A percentile compares a stretch with the other conserved stretches of the same genome.
Evolutionary conservation across 2,329 filamentous ascomycete genomes (phyloP).

Genomic region (Neonectria coccinea): DNA sequence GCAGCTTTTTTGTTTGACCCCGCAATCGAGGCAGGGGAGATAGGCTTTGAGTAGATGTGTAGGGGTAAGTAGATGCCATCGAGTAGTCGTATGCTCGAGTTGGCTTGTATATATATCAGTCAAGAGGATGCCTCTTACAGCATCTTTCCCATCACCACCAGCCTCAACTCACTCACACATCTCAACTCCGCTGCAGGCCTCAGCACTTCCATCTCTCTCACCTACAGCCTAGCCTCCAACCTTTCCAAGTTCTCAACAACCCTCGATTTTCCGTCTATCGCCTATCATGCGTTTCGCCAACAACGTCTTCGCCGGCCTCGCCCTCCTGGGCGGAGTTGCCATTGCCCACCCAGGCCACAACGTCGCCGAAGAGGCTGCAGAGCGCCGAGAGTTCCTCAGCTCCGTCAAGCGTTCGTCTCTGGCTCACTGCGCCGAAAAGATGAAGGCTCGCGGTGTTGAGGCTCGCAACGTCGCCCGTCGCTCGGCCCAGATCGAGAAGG

Average conservation of each 20-base stretch:
- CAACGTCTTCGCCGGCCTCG: constrained; percentile 30
- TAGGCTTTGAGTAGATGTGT: not conserved
- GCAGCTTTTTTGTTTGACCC: not conserved
- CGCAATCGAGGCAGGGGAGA: not conserved
- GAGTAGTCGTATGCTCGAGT: no score
- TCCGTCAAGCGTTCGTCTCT: constrained; percentile 56
- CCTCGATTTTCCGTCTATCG: not conserved
- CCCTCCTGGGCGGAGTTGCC: constrained; percentile 32
- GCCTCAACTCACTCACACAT: constrained; percentile 12
- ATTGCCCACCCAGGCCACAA: constrained; percentile 63
- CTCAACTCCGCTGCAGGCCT: constrained; percentile 17
- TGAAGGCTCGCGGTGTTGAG: constrained; percentile 61
- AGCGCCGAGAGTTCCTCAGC: constrained; percentile 59
- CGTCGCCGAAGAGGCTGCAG: constrained; percentile 59
- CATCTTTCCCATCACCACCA: constrained; percentile 8
- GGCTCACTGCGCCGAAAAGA: constrained; percentile 58
- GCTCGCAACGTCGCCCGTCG: constrained; percentile 59
- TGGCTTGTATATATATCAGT: not conserved
- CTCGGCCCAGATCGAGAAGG: constrained; percentile 53
- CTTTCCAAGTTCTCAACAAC: not conserved
- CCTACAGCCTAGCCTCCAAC: not conserved
- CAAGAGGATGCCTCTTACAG: not conserved
- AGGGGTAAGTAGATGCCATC: not conserved
- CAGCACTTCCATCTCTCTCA: constrained; percentile 7
- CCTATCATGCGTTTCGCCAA: constrained; percentile 29